These are phyloP conservation scores for Tuber aestivum DNA, from an alignment of 495 filamentous ascomycete species.

Conservation along the genomic window DNA sequence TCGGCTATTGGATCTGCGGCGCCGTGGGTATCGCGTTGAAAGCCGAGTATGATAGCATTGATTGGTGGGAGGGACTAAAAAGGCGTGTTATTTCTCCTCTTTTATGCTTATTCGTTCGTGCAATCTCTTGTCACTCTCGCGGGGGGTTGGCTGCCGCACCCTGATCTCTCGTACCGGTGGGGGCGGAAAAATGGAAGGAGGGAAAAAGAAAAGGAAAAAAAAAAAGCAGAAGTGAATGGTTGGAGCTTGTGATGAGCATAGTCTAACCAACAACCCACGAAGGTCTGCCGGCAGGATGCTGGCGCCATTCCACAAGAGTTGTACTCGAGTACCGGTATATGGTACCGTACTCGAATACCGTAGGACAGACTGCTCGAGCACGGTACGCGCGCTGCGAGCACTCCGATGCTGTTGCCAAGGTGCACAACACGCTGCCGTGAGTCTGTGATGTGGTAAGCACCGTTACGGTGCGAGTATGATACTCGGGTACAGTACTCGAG, in stretches of 20 bases:
- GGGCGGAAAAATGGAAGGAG: not conserved
- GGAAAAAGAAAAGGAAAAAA: constrained; percentile 13
- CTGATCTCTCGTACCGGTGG: not conserved
- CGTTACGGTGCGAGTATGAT: too few relatives aligned
- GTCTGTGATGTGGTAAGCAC: too few relatives aligned
- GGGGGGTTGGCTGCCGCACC: not conserved
- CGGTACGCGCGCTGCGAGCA: not conserved
- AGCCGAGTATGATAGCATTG: not conserved
- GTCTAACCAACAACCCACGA: not conserved
- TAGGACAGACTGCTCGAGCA: not conserved
- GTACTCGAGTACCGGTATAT: too few relatives aligned
- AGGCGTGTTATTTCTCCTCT: not conserved
- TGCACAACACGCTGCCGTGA: not conserved
- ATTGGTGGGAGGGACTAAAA: not conserved
- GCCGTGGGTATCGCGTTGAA: not conserved
- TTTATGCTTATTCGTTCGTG: constrained; percentile 2
- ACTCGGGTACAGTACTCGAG: too few relatives aligned
- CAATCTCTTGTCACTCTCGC: not conserved
- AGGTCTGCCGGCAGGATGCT: not conserved
- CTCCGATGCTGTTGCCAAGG: not conserved
- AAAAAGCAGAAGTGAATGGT: constrained; percentile 7
- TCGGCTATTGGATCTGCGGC: not conserved
- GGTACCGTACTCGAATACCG: too few relatives aligned
- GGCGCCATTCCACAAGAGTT: not conserved
- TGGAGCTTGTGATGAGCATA: not conserved